phyloP scores from a whole-genome alignment of 805 yeast genomes.

The Yueomyces sp. region DNA sequence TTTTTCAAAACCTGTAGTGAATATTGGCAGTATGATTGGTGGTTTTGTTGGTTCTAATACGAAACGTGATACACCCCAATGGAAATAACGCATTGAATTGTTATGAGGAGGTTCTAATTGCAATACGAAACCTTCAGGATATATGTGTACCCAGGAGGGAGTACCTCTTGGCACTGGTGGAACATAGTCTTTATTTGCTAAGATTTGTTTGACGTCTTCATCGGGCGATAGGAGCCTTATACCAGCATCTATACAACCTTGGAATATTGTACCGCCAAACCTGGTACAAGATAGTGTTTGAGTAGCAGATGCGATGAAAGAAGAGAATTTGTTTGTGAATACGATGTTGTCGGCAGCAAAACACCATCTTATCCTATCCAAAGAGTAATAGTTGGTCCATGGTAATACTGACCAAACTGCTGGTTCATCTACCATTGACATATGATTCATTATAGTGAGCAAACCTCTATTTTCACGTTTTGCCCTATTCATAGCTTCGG shows the following conservation, averaged over 20 bases:
- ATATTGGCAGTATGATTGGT: conserved; percentile 85
- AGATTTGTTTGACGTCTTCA: conserved; percentile 28
- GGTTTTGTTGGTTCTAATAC: conserved; percentile 70
- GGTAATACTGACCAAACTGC: conserved; percentile 80
- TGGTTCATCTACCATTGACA: conserved; percentile 89
- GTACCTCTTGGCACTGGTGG: conserved; percentile 38
- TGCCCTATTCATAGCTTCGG: conserved; percentile 49
- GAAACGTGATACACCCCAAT: conserved; percentile 87
- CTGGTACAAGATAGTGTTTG: conserved; percentile 78
- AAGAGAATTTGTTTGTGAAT: conserved; percentile 40
- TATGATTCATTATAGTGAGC: conserved; percentile 83
- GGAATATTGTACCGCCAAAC: conserved; percentile 89
- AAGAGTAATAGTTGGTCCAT: conserved; percentile 43
- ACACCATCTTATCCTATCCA: conserved; percentile 80
- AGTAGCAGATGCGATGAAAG: conserved; percentile 70
- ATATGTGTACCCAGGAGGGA: conserved; percentile 85
- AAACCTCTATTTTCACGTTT: conserved; percentile 58
- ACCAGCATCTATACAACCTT: conserved; percentile 79
- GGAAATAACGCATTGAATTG: conserved; percentile 86
- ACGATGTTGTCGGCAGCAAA: conserved; percentile 88
- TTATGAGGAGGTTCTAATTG: conserved; percentile 68
- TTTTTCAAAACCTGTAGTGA: conserved; percentile 73
- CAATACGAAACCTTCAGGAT: conserved; percentile 89
- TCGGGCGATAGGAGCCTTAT: conserved; percentile 72
- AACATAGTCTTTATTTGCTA: conserved; percentile 19